Conservation (phyloP, 73 alveolate genomes). For the Symbiodinium natans region DNA sequence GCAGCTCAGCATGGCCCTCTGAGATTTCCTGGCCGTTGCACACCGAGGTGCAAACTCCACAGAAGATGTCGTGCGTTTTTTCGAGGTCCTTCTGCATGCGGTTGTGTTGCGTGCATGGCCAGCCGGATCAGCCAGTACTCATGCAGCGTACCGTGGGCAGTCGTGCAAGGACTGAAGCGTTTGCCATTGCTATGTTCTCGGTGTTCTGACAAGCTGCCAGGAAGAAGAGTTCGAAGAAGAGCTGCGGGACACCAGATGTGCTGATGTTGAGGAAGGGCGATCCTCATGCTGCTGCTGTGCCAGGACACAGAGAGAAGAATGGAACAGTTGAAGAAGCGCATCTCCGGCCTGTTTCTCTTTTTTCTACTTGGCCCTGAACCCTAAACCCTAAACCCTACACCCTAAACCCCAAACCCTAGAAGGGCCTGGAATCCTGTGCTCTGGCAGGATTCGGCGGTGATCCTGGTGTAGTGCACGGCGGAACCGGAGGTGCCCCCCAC, state of each 20-base stretch:
- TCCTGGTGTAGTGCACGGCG: constrained; percentile 2
- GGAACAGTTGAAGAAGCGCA: background rate
- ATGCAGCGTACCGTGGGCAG: too few species aligned
- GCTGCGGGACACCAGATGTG: background rate
- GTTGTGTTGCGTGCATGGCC: too few species aligned
- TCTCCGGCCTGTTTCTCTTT: background rate
- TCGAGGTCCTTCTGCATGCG: background rate
- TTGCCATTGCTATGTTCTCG: too few species aligned
- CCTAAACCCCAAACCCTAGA: too few species aligned
- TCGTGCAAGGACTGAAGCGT: too few species aligned
- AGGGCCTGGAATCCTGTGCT: too few species aligned
- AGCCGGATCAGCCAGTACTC: too few species aligned
- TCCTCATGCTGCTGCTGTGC: background rate
- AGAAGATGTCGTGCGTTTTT: background rate
- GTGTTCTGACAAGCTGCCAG: too few species aligned
- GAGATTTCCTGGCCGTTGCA: background rate
- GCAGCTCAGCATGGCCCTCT: too few species aligned
- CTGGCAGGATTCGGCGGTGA: constrained; percentile 1
- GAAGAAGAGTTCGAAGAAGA: constrained; percentile 13
- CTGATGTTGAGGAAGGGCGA: background rate
- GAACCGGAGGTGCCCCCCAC: constrained; percentile 3
- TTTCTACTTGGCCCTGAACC: too few species aligned
- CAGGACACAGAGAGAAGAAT: background rate
- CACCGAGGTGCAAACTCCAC: background rate
- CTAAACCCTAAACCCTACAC: too few species aligned